Evolutionary conservation across 2,329 filamentous ascomycete genomes (phyloP).

Genomic region (Coniella lustricola): DNA sequence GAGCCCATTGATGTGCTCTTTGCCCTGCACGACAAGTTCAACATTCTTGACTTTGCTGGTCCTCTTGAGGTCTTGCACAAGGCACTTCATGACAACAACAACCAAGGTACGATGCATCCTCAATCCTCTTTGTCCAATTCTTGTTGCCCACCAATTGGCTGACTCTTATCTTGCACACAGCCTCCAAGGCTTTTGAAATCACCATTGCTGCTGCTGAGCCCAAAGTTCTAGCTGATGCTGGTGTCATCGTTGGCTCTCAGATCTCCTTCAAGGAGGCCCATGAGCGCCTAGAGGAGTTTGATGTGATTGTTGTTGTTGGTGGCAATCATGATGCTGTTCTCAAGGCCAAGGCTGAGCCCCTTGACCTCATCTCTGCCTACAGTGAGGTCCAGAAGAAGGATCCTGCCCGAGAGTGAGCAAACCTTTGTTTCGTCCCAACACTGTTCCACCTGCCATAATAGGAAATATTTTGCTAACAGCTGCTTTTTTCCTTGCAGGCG

Average conservation of each 20-base stretch:
- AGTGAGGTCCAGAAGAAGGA: slow-evolving; percentile 74
- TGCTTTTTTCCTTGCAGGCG: slow-evolving; percentile 31
- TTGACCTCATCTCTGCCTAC: slow-evolving; percentile 68
- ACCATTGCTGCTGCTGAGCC: slow-evolving; percentile 48
- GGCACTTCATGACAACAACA: slow-evolving; percentile 46
- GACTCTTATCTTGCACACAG: slow-evolving; percentile 26
- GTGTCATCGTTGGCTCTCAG: slow-evolving; percentile 65
- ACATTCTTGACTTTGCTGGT: slow-evolving; percentile 52
- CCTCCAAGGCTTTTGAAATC: slow-evolving; percentile 50
- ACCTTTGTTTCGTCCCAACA: no score
- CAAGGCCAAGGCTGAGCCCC: slow-evolving; percentile 60
- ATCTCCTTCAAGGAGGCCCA: slow-evolving; percentile 74
- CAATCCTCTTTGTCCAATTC: background rate
- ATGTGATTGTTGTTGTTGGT: slow-evolving; percentile 72
- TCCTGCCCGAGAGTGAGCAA: slow-evolving; percentile 56
- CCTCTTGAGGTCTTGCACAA: slow-evolving; percentile 44
- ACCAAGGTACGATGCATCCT: slow-evolving; percentile 37
- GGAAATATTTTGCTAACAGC: background rate
- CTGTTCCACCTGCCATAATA: background rate
- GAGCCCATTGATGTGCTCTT: slow-evolving; percentile 54
- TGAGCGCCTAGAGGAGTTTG: slow-evolving; percentile 66
- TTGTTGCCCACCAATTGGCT: slow-evolving; percentile 1
- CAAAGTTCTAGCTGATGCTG: slow-evolving; percentile 52
- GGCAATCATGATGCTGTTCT: slow-evolving; percentile 59
- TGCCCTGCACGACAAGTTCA: slow-evolving; percentile 53